Evolutionary conservation across 2,329 filamentous ascomycete species (phyloP).

Genomic region (Coniochaeta prunicola): DNA sequence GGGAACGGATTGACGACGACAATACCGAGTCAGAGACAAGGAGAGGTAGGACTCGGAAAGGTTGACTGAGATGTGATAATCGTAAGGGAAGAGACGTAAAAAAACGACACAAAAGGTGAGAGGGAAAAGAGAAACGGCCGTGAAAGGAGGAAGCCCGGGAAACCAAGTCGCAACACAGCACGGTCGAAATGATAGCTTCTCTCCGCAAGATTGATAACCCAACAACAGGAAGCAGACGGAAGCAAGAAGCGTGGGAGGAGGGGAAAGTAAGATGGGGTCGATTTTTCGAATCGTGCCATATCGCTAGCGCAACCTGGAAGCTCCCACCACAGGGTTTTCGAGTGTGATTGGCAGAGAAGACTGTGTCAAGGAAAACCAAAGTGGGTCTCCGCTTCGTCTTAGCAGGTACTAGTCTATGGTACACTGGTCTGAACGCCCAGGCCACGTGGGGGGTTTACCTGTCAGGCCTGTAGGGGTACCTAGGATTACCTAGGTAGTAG

Average conservation of each 20-base stretch:
- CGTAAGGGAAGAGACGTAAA: constrained; percentile 14
- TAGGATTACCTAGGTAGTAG: no score
- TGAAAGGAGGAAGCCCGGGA: constrained; percentile 29
- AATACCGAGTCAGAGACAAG: constrained; percentile 6
- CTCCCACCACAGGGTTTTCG: no score
- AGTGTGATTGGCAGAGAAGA: not conserved
- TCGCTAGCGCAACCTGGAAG: not conserved
- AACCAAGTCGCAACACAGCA: constrained; percentile 29
- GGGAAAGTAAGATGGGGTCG: constrained; percentile 8
- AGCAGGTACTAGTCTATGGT: no score
- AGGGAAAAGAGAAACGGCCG: constrained; percentile 33
- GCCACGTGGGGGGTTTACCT: no score
- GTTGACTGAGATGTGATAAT: constrained; percentile 7
- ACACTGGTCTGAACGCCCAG: no score
- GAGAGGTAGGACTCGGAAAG: constrained; percentile 5
- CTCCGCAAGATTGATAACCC: constrained; percentile 23
- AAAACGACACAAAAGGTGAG: constrained; percentile 23
- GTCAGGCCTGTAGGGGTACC: no score
- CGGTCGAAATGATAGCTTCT: constrained; percentile 24
- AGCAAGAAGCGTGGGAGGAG: constrained; percentile 10
- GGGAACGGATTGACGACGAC: not conserved
- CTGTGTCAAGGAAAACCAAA: not conserved
- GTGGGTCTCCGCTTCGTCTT: not conserved
- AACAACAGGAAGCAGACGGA: constrained; percentile 11
- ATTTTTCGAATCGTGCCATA: constrained; percentile 4